phyloP scores from a whole-genome alignment of 495 filamentous ascomycete species.

The Hyphodiscus hymeniophilus region DNA sequence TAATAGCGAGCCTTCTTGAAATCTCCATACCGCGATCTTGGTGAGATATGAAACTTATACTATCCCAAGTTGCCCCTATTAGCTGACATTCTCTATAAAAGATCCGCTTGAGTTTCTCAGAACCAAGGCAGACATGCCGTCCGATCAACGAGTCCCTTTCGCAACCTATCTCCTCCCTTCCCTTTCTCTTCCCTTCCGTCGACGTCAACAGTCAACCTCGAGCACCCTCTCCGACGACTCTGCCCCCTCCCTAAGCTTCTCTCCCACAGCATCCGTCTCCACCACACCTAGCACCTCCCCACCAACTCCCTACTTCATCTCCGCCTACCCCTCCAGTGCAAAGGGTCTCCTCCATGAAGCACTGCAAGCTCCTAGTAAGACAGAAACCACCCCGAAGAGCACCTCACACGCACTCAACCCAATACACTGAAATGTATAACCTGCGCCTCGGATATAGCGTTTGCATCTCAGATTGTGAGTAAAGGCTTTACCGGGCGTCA shows the following conservation, averaged over 20 bases:
- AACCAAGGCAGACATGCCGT: conserved; percentile 11
- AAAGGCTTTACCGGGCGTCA: conserved; percentile 94
- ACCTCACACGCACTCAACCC: conserved; percentile 9
- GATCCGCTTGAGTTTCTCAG: neutral
- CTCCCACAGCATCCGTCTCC: conserved; percentile 24
- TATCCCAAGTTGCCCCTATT: too few relatives aligned
- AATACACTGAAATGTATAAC: conserved; percentile 58
- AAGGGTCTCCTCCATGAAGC: conserved; percentile 4
- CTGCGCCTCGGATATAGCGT: conserved; percentile 69
- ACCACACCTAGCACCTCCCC: conserved; percentile 18
- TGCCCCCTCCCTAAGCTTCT: conserved; percentile 25
- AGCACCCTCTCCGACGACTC: conserved; percentile 11
- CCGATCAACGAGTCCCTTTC: conserved; percentile 21
- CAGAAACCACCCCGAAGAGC: neutral
- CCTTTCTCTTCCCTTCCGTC: conserved; percentile 35
- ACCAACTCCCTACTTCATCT: conserved; percentile 8
- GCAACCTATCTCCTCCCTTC: conserved; percentile 41
- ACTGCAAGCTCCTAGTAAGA: neutral
- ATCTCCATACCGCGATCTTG: too few relatives aligned
- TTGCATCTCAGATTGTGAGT: conserved; percentile 71
- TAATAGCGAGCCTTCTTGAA: too few relatives aligned
- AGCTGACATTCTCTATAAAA: too few relatives aligned
- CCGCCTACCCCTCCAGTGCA: neutral
- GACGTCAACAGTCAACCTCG: conserved; percentile 18
- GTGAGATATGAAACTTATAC: too few relatives aligned